Evolutionary conservation across 1,139 yeast species (phyloP), one percentile per base, ranked within the genome.

Genomic region (Debaryomyces sp.): DNA sequence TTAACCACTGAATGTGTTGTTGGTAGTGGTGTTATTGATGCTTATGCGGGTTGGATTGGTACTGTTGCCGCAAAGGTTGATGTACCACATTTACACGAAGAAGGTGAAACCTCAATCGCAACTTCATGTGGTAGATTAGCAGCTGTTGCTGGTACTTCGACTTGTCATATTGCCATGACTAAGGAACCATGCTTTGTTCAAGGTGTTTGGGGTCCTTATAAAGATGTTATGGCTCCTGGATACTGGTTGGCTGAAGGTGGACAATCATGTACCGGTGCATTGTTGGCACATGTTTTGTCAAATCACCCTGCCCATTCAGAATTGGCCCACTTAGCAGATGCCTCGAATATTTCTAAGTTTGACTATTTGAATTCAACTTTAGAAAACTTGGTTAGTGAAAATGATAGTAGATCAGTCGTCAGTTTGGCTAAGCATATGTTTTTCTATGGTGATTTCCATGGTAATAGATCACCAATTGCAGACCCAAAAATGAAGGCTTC

Each of bases 171-270:
- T 59, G 92, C 91, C 51, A 80, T 92, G 80, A 87, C 96, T 32
- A 80, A 82, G 54, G 87, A 89, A 29, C 89, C 97, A 0, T 82
- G 90, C 44, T 92, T 94, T 66, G 98, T 94, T 12, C 84, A 90
- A 44, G 99, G 99, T 50, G 97, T 94, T 30, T 94, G 99, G 99
- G 99, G 99, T 18, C 99, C 99, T 3, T 94, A 94, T 70, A 81
- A 91, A 60, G 96, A 92, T 66, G 96, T 89, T 9, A 78, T 94
- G 75, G 89, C 95, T 17, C 88, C 89, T 33, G 91, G 85, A 10
- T 86, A 79, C 61, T 94, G 98, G 98, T 78, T 91, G 59, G 96
- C 98, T n/a, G 99, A 94, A 71, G 99, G 99, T 62, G 99, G 99
- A 17, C 99, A 94, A 69, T 87, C 96, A 18, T 88, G 96, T 63